Percentiles rank a stretch among this genome's conserved stretches.
phyloP scores from a whole-genome alignment of 768 basidiomycete species.

The Naganishia antarctica region DNA sequence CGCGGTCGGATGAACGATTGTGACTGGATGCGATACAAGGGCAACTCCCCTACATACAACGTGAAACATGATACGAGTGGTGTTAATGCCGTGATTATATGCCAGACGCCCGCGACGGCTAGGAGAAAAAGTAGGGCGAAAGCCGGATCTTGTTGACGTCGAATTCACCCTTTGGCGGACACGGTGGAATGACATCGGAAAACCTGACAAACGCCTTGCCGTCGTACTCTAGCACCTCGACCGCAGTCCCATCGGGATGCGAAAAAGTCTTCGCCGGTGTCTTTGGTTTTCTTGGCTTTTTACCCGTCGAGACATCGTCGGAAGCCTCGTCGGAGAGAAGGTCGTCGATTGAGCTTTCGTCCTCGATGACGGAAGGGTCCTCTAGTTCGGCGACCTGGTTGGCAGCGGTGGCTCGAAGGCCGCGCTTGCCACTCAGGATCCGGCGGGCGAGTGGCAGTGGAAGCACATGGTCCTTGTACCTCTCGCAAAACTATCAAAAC shows the following conservation, averaged over 20 bases:
- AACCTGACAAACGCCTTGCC: constrained; percentile 61
- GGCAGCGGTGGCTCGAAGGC: not conserved
- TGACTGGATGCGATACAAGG: no score
- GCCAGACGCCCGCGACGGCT: constrained; percentile 29
- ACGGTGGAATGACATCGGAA: constrained; percentile 67
- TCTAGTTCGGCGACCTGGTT: not conserved
- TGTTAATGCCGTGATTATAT: not conserved
- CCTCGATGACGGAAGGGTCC: not conserved
- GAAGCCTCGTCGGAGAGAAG: constrained; percentile 49
- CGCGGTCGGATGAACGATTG: no score
- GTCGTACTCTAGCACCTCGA: constrained; percentile 26
- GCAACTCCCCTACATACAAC: not conserved
- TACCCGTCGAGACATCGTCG: not conserved
- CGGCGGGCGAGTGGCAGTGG: constrained; percentile 34
- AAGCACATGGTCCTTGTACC: constrained; percentile 61
- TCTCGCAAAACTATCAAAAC: constrained; percentile 60
- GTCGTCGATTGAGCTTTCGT: not conserved
- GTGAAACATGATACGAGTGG: not conserved
- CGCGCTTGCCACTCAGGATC: constrained; percentile 29
- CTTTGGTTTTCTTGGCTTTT: constrained; percentile 13
- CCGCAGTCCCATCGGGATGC: constrained; percentile 21
- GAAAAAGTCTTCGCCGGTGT: constrained; percentile 4
- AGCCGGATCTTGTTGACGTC: constrained; percentile 74
- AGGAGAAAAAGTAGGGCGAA: constrained; percentile 92
- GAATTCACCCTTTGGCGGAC: constrained; percentile 80